Percentiles rank a stretch among this genome's conserved stretches.
Conservation (phyloP, 805 yeast genomes). For the Saccharomycopsis oosterbeekiorum region DNA sequence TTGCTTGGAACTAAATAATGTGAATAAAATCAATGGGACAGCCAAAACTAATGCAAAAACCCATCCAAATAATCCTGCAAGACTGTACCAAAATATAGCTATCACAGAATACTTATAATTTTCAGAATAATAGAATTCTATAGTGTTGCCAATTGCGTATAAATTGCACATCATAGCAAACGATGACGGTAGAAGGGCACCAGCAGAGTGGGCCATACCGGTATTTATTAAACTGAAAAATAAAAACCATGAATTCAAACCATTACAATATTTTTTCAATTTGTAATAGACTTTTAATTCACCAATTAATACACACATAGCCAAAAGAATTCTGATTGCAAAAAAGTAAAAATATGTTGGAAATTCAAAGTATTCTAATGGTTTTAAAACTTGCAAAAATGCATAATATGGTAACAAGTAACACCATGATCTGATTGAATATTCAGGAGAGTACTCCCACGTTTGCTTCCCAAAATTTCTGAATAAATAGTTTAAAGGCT, state of each 20-base stretch:
- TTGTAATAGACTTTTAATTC: conserved; percentile 46
- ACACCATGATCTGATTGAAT: conserved; percentile 79
- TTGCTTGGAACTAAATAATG: conserved; percentile 16
- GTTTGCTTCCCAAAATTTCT: conserved; percentile 88
- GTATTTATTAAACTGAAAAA: conserved; percentile 55
- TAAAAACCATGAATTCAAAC: conserved; percentile 41
- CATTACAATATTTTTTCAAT: conserved; percentile 24
- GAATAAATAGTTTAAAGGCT: conserved; percentile 69
- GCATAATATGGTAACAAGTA: conserved; percentile 42
- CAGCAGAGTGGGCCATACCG: conserved; percentile 84
- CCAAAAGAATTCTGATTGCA: conserved; percentile 37
- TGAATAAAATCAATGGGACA: conserved; percentile 45
- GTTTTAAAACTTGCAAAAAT: not conserved
- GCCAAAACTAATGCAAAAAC: conserved; percentile 69
- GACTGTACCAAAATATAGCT: conserved; percentile 32
- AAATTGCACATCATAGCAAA: conserved; percentile 52
- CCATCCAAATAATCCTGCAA: conserved; percentile 88
- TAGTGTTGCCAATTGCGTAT: conserved; percentile 33
- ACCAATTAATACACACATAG: conserved; percentile 31
- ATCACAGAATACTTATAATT: conserved; percentile 8
- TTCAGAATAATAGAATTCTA: conserved; percentile 25
- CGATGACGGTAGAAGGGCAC: conserved; percentile 76
- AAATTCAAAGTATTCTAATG: conserved; percentile 10
- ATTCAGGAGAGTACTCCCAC: conserved; percentile 92
- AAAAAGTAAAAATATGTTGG: conserved; percentile 37